Evolutionary conservation across 177 flowering plant genomes (phyloP).

Genomic region (Telopea speciosissima): DNA sequence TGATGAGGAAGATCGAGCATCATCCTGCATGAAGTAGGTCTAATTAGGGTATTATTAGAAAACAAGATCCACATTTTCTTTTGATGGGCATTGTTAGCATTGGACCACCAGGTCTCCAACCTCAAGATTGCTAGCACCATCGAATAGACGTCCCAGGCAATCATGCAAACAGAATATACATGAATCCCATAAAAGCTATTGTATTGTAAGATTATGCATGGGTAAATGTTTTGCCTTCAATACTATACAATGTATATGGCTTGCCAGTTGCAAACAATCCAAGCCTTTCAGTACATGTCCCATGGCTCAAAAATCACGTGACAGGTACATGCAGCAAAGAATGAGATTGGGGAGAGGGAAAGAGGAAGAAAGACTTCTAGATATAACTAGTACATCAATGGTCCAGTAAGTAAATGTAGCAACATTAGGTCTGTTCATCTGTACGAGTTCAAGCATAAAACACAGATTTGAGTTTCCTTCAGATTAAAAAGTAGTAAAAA

Average conservation of each 20-base stretch:
- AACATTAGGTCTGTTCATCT: too few relatives aligned
- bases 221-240: not conserved
- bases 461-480: not conserved
- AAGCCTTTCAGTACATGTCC: not conserved
- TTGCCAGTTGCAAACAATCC: not conserved
- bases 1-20: conserved; percentile 36
- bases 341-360: too few relatives aligned
- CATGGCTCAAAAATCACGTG: not conserved
- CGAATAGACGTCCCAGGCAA: not conserved
- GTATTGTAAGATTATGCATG: not conserved
- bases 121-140: not conserved
- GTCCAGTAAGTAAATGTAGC: too few relatives aligned
- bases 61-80: not conserved
- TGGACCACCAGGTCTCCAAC: not conserved
- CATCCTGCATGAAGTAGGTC: conserved; percentile 56
- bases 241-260: not conserved
- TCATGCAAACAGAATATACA: not conserved
- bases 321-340: too few relatives aligned
- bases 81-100: not conserved
- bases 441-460: too few relatives aligned
- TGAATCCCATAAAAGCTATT: not conserved
- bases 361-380: not conserved
- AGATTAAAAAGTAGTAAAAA: not conserved
- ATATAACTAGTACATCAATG: too few relatives aligned
- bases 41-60: not conserved